Evolutionary conservation across 306 rosid species (phyloP).

Genomic region (Quercus aquifolioides): DNA sequence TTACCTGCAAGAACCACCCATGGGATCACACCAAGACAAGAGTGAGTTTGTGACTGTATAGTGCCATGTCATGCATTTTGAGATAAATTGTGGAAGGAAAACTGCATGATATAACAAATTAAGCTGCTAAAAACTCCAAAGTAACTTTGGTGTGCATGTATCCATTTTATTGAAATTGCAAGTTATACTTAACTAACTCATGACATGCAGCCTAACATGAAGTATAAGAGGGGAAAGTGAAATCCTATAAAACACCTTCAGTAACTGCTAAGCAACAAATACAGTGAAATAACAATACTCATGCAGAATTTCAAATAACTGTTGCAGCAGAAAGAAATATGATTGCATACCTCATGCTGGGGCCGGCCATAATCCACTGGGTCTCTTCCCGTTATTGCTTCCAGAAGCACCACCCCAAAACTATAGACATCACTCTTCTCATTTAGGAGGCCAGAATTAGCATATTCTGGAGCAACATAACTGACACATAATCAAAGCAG

Average conservation of each 20-base stretch:
- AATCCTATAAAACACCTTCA: not conserved
- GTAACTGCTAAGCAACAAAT: not conserved
- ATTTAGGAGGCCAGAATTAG: conserved; percentile 84
- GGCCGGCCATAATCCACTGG: conserved; percentile 87
- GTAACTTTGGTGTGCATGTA: conserved; percentile 4
- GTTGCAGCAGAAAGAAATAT: conserved; percentile 1
- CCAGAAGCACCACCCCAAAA: conserved; percentile 74
- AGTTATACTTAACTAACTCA: not conserved
- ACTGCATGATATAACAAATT: not conserved
- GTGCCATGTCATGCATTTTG: not conserved
- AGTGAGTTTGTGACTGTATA: not conserved
- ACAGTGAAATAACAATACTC: not conserved
- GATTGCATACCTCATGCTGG: conserved; percentile 57
- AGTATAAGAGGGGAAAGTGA: not conserved
- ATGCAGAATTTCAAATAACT: not conserved
- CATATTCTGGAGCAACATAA: conserved; percentile 95
- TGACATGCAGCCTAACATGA: not conserved
- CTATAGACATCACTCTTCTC: conserved; percentile 94
- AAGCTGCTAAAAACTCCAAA: conserved; percentile 4
- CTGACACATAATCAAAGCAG: conserved; percentile 41
- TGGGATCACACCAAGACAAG: not conserved
- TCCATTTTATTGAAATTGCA: conserved; percentile 3
- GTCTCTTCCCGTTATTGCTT: conserved; percentile 89
- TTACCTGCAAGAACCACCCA: conserved; percentile 60
- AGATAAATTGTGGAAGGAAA: not conserved